Conservation (phyloP, 2,329 filamentous ascomycete species). For the Ophiocordyceps camponoti-rufipedis region DNA sequence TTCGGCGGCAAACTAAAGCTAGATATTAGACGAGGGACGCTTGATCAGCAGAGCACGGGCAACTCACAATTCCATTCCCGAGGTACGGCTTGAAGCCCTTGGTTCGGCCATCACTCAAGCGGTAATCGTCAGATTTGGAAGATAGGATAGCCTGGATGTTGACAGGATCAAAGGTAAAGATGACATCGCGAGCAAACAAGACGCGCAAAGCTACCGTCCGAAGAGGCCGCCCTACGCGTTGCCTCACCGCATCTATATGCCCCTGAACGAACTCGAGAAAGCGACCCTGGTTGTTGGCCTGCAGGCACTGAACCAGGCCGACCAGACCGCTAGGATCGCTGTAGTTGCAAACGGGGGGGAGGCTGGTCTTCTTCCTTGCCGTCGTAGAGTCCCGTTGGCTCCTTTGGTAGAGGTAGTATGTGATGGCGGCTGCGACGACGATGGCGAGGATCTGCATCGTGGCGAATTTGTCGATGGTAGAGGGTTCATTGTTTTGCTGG, state of each 20-base stretch:
- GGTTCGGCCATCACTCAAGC: constrained; percentile 7
- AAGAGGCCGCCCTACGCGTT: constrained; percentile 4
- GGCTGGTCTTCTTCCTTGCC: too few species aligned
- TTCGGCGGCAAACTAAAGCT: constrained; percentile 13
- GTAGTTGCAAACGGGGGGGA: constrained; percentile 1
- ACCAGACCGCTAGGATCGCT: constrained; percentile 5
- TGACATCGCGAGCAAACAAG: constrained; percentile 5
- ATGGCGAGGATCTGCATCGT: too few species aligned
- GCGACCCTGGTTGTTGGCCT: constrained; percentile 4
- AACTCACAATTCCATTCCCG: constrained; percentile 18
- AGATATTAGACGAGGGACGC: neutral
- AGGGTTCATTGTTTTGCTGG: too few species aligned
- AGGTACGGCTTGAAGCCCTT: constrained; percentile 18
- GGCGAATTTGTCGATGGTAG: too few species aligned
- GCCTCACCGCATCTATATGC: constrained; percentile 1
- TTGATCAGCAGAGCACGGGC: neutral
- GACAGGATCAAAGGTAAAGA: constrained; percentile 8
- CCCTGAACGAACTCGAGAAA: constrained; percentile 5
- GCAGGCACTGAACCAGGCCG: constrained; percentile 1
- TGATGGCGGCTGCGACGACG: too few species aligned
- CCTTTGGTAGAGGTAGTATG: too few species aligned
- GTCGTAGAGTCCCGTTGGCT: too few species aligned
- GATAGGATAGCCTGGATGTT: constrained; percentile 12
- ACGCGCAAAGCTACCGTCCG: constrained; percentile 4
- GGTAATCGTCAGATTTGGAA: constrained; percentile 9